Base-by-base conservation (phyloP, 306 rosid species). In the Hylodesmum podocarpum region DNA sequence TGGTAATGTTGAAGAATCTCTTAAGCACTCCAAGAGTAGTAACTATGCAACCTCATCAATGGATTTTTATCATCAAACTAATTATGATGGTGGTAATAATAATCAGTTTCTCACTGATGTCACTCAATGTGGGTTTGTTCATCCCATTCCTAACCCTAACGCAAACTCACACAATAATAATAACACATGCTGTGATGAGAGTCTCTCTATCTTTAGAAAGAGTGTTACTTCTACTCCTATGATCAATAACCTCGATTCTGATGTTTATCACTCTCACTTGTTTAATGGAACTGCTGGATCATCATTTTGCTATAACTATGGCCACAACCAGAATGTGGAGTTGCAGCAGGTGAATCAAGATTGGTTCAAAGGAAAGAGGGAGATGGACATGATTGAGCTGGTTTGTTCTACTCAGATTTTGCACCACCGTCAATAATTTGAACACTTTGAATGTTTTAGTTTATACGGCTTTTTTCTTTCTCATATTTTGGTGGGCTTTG, bases 321-420 rank as follows among this genome's bases (percentile, higher is more conserved):
- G 79, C 31, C 75, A 88, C n/a, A 61, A 62, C 44, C 4, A 82
- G 43, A 73, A 55, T 37, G 49, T 44, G 47, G 88, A 83, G 24
- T 39, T 82, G 62, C 80, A 49, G 50, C 19, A 19, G 2, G 85
- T 24, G 47, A 69, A 39, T 49, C 73, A 67, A 19, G 64, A 68
- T 72, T 44, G 51, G 55, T 66, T 63, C 4, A 61, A 55, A 3
- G 87, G 41, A 40, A 85, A 55, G 81, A 80, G 47, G 37, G 93
- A 91, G 80, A 86, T 90, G 87, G 96, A 88, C 82, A 79, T 89
- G 88, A 57, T 87, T 5, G 97, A 91, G 83, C 77, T 91, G 81
- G 80, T 88, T 76, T 66, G 12, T 40, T 66, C 34, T n/a, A 21
- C 29, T 19, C 29, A 64, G 31, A 18, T 36, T 37, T 5, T 63